Base-by-base conservation (phyloP, 2,329 filamentous ascomycete genomes). In the Colletotrichum sp. region DNA sequence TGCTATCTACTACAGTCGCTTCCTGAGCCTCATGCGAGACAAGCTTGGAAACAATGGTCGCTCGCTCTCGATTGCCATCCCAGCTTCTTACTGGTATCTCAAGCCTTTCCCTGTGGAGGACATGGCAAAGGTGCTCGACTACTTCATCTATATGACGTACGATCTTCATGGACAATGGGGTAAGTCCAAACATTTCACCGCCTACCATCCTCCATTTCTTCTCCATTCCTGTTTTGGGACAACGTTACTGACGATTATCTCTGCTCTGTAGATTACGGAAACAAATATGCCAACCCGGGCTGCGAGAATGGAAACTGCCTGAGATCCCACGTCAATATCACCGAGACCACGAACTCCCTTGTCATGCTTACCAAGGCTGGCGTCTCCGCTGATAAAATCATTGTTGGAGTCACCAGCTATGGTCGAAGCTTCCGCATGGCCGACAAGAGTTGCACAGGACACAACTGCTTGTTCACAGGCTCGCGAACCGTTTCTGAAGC, bases 91-190 rank as follows among this genome's bases (percentile, higher is more conserved):
- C 64, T 82, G 80, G 52, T 84, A 85, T 66, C 77, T 87, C 77
- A 83, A 80, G 36, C 87, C 60, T 28, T 84, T 81, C 67, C 81
- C 81, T 5, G 78, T 85, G 32, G 34, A 74, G 6, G 57, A 77
- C 3, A 80, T 83, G 3, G 62, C 69, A 18, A n/a, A 67, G 5
- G 44, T 77, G 6, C 65, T 83, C 28, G 82, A 84, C 76, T 83
- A 83, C 72, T 79, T 84, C 18, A 78, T 84, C 15, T 85, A 79
- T 71, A 86, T 86, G 84, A 84, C 78, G 52, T 87, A 86, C 63
- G 84, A 86, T 71, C 79, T 86, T 2, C 28, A 82, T 77, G 39
- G 80, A 65, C 26, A 83, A 39, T 83, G 81, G 81, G 83, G 84
- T 34, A 75, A 77, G n/a, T 75, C 74, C 8, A 87, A 86, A 72